phyloP scores from a whole-genome alignment of 768 basidiomycete species.

The Collybia sordida region DNA sequence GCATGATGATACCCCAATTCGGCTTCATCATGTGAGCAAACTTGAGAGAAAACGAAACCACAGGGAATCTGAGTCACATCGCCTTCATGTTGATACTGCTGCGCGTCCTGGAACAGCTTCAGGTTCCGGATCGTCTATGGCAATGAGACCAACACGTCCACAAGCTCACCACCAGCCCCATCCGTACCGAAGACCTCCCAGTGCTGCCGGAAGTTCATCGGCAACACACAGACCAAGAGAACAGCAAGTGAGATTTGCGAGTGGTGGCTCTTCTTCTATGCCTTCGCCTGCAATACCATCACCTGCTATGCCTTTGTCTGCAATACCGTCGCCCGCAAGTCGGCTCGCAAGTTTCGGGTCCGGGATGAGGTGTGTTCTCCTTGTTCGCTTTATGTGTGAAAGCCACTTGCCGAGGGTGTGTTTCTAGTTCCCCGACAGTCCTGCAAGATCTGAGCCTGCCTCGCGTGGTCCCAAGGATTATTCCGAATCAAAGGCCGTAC shows the following conservation, averaged over 20 bases:
- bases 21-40: constrained; percentile 25
- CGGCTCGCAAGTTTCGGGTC: constrained; percentile 22
- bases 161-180: constrained; percentile 19
- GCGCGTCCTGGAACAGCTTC: no score
- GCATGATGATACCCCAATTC: constrained; percentile 30
- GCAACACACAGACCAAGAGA: constrained; percentile 11
- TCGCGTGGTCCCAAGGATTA: constrained; percentile 11
- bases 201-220: constrained; percentile 12
- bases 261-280: neutral
- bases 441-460: constrained; percentile 13
- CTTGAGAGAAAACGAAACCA: constrained; percentile 15
- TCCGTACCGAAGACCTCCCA: constrained; percentile 27
- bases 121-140: constrained; percentile 8
- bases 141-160: constrained; percentile 14
- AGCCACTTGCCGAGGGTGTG: constrained; percentile 1
- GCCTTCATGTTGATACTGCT: no score
- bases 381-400: neutral
- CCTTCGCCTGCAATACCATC: constrained; percentile 23
- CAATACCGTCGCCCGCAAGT: constrained; percentile 11
- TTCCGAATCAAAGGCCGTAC: constrained; percentile 26
- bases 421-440: constrained; percentile 20
- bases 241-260: constrained; percentile 23
- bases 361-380: constrained; percentile 18
- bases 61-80: no score
- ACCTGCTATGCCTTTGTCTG: constrained; percentile 20